Base-by-base conservation (phyloP, 805 yeast genomes). In the Ogataea allantospora region DNA sequence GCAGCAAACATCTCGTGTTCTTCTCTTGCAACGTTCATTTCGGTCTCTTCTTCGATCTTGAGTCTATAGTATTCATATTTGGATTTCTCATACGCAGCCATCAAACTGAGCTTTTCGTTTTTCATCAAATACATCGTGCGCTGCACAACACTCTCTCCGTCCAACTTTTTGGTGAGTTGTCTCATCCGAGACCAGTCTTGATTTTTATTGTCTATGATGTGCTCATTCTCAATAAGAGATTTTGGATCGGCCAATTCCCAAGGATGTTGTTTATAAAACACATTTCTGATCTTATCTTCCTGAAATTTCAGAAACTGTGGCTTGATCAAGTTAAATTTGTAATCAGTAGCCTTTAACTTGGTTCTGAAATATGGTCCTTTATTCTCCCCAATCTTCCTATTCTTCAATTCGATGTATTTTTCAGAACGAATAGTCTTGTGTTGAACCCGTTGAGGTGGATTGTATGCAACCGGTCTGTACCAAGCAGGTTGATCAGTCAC, bases 241-340 rank as follows among this genome's bases (percentile, higher is more conserved):
- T 85, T 86, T 10, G 98, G 96, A 50, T 95, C 76, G 2, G 98
- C 87, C 37, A 89, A 68, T 64, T 93, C 99, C 99, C 99, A 93
- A 6, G 99, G 99, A 63, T 93, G 99, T 58, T 89, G 96, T 42
- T 79, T 78, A 62, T 82, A 91, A 56, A 93, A 93, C 16, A 84
- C 68, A 31, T 75, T 71, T 66, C 99, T 78, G 50, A 93, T 64
- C 51, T 82, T 78, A 63, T 93, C 99, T 62, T 91, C 93, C 37
- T 78, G 60, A 49, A 73, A 82, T 40, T 60, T 61, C 54, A 85
- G 65, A 46, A 72, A 70, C 27, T 77, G 75, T 8, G 83, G 71
- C 47, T 69, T 64, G 50, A 70, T 68, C 11, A 81, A 66, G 40
- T 68, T 68, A 31, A 65, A 66, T 35, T 52, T 58, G 28, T 60